Percentiles rank a stretch among this genome's conserved stretches.
These are phyloP conservation scores for Candolleomyces aberdarensis DNA, from an alignment of 768 basidiomycete species.

Conservation along the genomic window DNA sequence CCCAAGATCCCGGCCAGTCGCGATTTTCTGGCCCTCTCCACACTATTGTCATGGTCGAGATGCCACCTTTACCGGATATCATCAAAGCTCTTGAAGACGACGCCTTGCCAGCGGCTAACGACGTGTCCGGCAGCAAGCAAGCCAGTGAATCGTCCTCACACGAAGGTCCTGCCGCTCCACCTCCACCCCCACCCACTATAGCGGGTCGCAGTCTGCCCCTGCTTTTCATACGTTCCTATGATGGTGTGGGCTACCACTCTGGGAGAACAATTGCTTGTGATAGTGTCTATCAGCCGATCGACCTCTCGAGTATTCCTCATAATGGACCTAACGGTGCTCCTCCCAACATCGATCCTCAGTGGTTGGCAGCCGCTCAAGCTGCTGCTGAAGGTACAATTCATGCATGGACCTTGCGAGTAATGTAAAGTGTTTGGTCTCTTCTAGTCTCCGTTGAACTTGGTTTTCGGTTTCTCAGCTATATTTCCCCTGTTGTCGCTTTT, in stretches of 20 bases:
- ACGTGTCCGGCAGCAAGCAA: conserved; percentile 34
- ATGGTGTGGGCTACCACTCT: conserved; percentile 89
- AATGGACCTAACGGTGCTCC: conserved; percentile 44
- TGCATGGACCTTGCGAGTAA: conserved; percentile 78
- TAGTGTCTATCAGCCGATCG: conserved; percentile 71
- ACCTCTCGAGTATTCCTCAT: conserved; percentile 50
- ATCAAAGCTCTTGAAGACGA: conserved; percentile 79
- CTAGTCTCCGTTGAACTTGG: not conserved
- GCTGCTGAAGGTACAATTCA: conserved; percentile 68
- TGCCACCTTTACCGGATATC: conserved; percentile 75
- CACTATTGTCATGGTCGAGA: conserved; percentile 80
- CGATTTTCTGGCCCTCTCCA: conserved; percentile 62
- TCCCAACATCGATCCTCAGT: conserved; percentile 48
- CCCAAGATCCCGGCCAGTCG: not conserved
- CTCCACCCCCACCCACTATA: conserved; percentile 48
- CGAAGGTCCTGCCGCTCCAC: conserved; percentile 22
- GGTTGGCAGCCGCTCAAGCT: conserved; percentile 74
- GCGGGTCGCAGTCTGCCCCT: conserved; percentile 71
- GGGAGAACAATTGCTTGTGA: conserved; percentile 82
- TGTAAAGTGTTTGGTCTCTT: conserved; percentile 39
- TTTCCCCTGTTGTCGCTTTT: conserved; percentile 3
- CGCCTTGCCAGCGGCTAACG: conserved; percentile 39
- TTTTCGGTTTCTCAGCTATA: conserved; percentile 6
- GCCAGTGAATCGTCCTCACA: conserved; percentile 28
- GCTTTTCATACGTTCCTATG: conserved; percentile 75